Evolutionary conservation across 78 protist genomes (phyloP), one percentile per base, ranked within the genome.

Genomic region (Monosiga brevicollis): DNA sequence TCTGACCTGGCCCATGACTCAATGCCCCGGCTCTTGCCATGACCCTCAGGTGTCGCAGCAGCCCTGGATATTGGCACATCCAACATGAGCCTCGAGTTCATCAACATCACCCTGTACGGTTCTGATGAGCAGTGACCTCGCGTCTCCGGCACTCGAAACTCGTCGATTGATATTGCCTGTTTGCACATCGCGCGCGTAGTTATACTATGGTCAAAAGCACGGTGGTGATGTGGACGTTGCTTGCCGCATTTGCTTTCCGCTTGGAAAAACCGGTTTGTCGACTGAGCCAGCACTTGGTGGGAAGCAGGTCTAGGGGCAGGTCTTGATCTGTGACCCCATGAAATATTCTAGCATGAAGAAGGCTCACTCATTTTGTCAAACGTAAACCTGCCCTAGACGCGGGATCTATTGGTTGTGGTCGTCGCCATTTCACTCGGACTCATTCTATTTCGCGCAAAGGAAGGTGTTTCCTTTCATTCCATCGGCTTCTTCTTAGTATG

Each of bases 61-160:
- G 86, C 86, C 34, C 70, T 83, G 80, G 86, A 83, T 37, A 74
- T 83, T 74, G 86, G 83, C 10, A 32, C 74, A 2, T 29, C 80
- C 24, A 83, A 83, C 70, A 36, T 42, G 15, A 38, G 72, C 25
- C 34, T 83, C 74, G 11, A 73, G n/a, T 74, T 41, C 42, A 75
- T 83, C 32, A 83, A 26, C n/a, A 37, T 83, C 72, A n/a, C 81
- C 70, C 11, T 74, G 39, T 49, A 49, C 62, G 62, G 62, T 15
- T 49, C 62, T 49, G 62, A 49, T 49, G 6, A 15, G 6, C 62
- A 20, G 62, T 49, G 15, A 20, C 62, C 15, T 15, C 15, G 62
- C 62, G 62, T 49, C 29, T 49, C 6, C 62, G 29, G 6, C 6
- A 49, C 62, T 49, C 29, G n/a, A n/a, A n/a, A n/a, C n/a, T n/a